Base-by-base conservation (phyloP, 148 eudicot species). In the Amaranthus cruentus region DNA sequence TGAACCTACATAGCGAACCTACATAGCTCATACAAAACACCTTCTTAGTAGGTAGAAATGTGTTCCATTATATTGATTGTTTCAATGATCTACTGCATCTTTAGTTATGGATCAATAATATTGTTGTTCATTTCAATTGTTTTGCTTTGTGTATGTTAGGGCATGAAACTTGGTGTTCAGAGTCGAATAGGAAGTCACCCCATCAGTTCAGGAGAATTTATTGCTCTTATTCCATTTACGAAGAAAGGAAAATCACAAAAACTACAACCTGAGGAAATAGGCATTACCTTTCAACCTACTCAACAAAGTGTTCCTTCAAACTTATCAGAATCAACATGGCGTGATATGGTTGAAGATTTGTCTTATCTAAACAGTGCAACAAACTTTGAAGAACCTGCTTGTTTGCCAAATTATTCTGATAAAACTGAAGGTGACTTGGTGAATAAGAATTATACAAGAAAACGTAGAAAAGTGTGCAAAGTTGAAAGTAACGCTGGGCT, bases 161-260 rank as follows among this genome's bases (percentile, higher is more conserved):
- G 87, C 57, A 63, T 47, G 72, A 87, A 87, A 71, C 71, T 91
- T 79, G 80, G 80, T 55, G 64, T 86, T 81, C 75, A 82, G 79
- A 83, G 79, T 75, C 79, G 52, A 69, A 75, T 91, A 74, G 86
- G 85, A 69, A 79, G 84, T 69, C 82, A 81, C 61, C 62, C 74
- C 52, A 80, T 78, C 47, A 68, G 66, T 7, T 47, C 79, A 6
- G 87, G 85, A 42, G 97, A 89, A 4, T 91, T 91, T 78, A 54
- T 91, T 11, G 88, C 90, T 71, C 79, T 91, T 59, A 81, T 91
- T 76, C 98, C 98, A 9, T 91, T 83, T 78, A 72, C 79, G 38
- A 95, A 87, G 80, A 95, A 87, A 82, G 73, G 63, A 64, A 68
- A 72, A 68, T 75, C 76, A 67, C 85, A 79, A 71, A 55, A 64